Percentiles rank a stretch among this genome's conserved stretches.
Evolutionary conservation across 192 early-diverging fungal species (phyloP).

Genomic region (Powellomyces hirtus): DNA sequence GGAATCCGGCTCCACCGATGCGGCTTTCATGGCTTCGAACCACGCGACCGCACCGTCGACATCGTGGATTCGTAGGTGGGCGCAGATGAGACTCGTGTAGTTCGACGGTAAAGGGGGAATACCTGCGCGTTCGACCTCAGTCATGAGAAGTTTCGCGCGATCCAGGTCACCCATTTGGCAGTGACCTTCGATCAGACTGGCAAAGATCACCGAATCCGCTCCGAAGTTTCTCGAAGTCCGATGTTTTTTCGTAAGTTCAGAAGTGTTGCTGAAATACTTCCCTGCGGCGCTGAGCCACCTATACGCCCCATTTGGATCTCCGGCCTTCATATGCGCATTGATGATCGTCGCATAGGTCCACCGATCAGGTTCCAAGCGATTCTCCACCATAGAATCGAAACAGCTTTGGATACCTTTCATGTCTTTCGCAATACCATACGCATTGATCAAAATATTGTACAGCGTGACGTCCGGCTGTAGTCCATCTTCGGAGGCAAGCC

Average conservation of each 20-base stretch:
- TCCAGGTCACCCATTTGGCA: not conserved
- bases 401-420: not conserved
- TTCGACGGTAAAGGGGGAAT: not conserved
- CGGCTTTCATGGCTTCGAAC: not conserved
- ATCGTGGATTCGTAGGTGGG: not conserved
- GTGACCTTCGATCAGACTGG: not conserved
- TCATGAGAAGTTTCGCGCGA: not conserved
- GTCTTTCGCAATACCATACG: conserved; percentile 4
- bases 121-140: not conserved
- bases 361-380: not conserved
- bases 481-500: not conserved
- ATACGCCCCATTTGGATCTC: not conserved
- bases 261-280: not conserved
- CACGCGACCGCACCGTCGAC: not conserved
- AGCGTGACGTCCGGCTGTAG: conserved; percentile 12
- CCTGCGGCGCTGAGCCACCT: not conserved
- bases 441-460: conserved; percentile 27
- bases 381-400: not conserved
- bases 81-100: not conserved
- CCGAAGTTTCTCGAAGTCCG: not conserved
- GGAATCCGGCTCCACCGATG: not conserved
- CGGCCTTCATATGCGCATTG: not conserved
- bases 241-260: not conserved
- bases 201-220: not conserved
- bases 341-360: not conserved